phyloP scores from a whole-genome alignment of 2,329 filamentous ascomycete genomes.

The Clonostachys rosea region DNA sequence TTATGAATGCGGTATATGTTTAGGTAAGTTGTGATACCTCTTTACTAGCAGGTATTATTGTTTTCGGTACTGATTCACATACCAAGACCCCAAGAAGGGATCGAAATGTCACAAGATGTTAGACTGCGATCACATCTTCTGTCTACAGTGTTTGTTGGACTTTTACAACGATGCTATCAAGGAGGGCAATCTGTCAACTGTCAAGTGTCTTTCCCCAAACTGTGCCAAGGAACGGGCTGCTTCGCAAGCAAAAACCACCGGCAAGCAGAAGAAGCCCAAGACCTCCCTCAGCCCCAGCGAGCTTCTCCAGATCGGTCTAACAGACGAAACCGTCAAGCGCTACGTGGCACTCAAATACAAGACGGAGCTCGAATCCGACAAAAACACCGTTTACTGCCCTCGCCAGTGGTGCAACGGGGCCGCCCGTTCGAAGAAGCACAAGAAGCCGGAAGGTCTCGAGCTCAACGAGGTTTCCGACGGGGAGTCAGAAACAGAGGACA shows the following conservation, averaged over 20 bases:
- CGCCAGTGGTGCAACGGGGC: constrained; percentile 89
- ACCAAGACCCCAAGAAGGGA: constrained; percentile 81
- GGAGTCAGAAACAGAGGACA: constrained; percentile 39
- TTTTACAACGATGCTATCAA: constrained; percentile 87
- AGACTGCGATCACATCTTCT: constrained; percentile 89
- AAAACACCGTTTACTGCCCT: constrained; percentile 88
- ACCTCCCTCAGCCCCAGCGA: constrained; percentile 76
- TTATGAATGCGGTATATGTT: constrained; percentile 82
- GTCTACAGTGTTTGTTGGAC: constrained; percentile 77
- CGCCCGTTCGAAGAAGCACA: constrained; percentile 70
- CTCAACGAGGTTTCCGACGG: constrained; percentile 52
- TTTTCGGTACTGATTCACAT: constrained; percentile 8
- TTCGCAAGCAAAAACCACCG: constrained; percentile 14
- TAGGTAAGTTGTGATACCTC: constrained; percentile 41
- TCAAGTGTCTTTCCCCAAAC: constrained; percentile 75
- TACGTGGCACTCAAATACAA: constrained; percentile 92
- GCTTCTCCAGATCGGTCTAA: constrained; percentile 70
- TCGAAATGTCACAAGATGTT: constrained; percentile 73
- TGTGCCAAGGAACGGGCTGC: constrained; percentile 63
- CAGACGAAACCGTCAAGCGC: constrained; percentile 70
- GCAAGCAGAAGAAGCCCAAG: constrained; percentile 49
- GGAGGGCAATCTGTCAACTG: constrained; percentile 74
- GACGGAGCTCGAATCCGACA: constrained; percentile 85
- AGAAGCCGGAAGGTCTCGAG: constrained; percentile 64
- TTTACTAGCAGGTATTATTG: not conserved